Conservation (phyloP, 495 filamentous ascomycete genomes). For the Talaromyces wortmannii region DNA sequence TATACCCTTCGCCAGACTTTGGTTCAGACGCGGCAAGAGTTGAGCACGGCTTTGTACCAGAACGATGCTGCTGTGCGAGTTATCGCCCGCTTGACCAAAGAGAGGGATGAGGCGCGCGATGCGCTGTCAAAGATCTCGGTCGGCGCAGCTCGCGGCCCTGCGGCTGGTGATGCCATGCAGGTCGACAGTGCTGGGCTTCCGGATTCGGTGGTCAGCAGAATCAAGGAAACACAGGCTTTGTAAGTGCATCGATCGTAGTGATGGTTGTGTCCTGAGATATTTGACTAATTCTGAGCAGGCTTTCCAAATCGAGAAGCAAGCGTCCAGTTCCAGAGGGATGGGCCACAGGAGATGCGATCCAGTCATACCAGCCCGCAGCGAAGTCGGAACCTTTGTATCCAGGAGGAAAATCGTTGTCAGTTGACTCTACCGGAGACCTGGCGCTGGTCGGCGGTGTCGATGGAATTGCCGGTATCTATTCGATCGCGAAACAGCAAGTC, state of each 20-base stretch:
- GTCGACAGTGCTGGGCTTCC: constrained; percentile 72
- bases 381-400: constrained; percentile 58
- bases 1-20: constrained; percentile 85
- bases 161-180: constrained; percentile 80
- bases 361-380: constrained; percentile 53
- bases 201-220: constrained; percentile 61
- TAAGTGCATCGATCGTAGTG: constrained; percentile 33
- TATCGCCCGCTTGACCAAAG: constrained; percentile 79
- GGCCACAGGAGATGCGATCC: constrained; percentile 69
- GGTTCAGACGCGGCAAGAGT: constrained; percentile 83
- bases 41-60: constrained; percentile 89
- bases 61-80: constrained; percentile 92
- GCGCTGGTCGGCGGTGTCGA: constrained; percentile 76
- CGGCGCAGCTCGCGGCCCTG: constrained; percentile 43
- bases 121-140: constrained; percentile 83
- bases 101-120: constrained; percentile 88
- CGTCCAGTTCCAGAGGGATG: constrained; percentile 77
- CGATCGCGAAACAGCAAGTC: constrained; percentile 61
- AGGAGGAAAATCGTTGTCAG: constrained; percentile 57
- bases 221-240: constrained; percentile 73
- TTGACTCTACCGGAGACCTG: constrained; percentile 58
- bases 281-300: constrained; percentile 36
- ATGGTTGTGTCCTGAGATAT: no score
- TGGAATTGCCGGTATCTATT: constrained; percentile 73
- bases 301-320: constrained; percentile 81